Evolutionary conservation across 768 basidiomycete species (phyloP).

Genomic region (Hortiboletus flavorubellus): DNA sequence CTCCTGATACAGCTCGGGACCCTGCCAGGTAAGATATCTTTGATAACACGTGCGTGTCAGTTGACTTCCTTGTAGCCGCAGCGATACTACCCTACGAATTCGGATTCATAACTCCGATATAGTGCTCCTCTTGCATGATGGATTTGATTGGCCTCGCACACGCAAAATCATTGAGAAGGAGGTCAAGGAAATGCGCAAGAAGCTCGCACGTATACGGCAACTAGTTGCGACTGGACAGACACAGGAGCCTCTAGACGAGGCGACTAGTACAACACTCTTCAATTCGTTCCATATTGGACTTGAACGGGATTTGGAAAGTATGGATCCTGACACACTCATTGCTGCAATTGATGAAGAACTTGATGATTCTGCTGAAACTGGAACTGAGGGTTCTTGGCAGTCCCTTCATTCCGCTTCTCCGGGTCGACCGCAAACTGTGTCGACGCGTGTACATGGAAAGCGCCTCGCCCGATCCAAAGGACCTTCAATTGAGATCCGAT

Average conservation of each 20-base stretch:
- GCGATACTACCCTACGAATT: constrained; percentile 49
- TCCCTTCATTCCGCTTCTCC: constrained; percentile 60
- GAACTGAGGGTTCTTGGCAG: constrained; percentile 88
- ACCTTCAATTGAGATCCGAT: constrained; percentile 79
- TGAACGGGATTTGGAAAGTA: constrained; percentile 67
- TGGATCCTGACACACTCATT: constrained; percentile 74
- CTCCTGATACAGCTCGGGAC: constrained; percentile 49
- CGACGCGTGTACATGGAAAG: constrained; percentile 48
- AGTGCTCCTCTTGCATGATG: constrained; percentile 78
- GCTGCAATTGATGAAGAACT: constrained; percentile 94
- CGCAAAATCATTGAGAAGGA: constrained; percentile 85
- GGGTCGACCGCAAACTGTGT: constrained; percentile 33
- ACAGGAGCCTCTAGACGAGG: constrained; percentile 71
- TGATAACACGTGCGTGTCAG: background rate
- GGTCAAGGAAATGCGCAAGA: constrained; percentile 81
- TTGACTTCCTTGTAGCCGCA: constrained; percentile 32
- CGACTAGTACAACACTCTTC: constrained; percentile 75
- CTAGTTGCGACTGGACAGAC: constrained; percentile 87
- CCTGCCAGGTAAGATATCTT: constrained; percentile 42
- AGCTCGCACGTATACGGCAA: constrained; percentile 86
- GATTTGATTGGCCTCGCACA: constrained; percentile 91
- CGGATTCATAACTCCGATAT: constrained; percentile 61
- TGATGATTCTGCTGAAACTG: constrained; percentile 68
- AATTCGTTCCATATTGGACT: constrained; percentile 94
- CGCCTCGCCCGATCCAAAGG: constrained; percentile 68